Percentiles rank a stretch among this genome's conserved stretches.
Evolutionary conservation across 1,284 basidiomycete genomes (phyloP).

Genomic region (Malassezia pachydermatis): DNA sequence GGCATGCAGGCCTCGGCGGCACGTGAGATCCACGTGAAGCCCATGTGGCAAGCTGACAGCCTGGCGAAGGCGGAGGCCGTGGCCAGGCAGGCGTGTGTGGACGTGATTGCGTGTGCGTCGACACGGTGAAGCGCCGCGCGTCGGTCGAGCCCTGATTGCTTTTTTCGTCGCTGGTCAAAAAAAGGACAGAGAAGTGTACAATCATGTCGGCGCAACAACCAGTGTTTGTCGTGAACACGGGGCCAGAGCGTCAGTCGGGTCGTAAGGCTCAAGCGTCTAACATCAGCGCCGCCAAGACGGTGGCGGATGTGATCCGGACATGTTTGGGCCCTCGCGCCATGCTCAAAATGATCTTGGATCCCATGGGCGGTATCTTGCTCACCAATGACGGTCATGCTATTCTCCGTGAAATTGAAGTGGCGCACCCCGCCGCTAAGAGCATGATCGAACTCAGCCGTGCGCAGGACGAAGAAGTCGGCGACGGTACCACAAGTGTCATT

Average conservation of each 20-base stretch:
- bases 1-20: too few relatives aligned
- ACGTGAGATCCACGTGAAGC: too few relatives aligned
- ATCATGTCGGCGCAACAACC: conserved; percentile 44
- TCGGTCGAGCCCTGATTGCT: neutral
- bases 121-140: neutral
- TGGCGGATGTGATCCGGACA: conserved; percentile 95
- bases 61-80: too few relatives aligned
- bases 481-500: conserved; percentile 94
- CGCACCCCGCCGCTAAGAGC: conserved; percentile 94
- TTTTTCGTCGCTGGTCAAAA: neutral
- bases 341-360: conserved; percentile 97
- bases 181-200: too few relatives aligned
- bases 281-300: conserved; percentile 96
- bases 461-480: conserved; percentile 96
- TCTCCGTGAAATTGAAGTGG: conserved; percentile 91
- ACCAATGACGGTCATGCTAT: conserved; percentile 98
- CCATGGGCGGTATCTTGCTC: conserved; percentile 50
- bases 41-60: too few relatives aligned
- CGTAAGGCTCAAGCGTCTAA: conserved; percentile 94
- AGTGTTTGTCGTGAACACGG: conserved; percentile 56
- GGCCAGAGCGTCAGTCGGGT: conserved; percentile 82
- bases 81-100: too few relatives aligned
- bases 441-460: conserved; percentile 98
- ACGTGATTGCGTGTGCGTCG: too few relatives aligned
- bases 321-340: conserved; percentile 95